A percentile compares a stretch with the other conserved stretches of the same genome.
Conservation (phyloP, 306 rosid species). For the Vigna hirtella region DNA sequence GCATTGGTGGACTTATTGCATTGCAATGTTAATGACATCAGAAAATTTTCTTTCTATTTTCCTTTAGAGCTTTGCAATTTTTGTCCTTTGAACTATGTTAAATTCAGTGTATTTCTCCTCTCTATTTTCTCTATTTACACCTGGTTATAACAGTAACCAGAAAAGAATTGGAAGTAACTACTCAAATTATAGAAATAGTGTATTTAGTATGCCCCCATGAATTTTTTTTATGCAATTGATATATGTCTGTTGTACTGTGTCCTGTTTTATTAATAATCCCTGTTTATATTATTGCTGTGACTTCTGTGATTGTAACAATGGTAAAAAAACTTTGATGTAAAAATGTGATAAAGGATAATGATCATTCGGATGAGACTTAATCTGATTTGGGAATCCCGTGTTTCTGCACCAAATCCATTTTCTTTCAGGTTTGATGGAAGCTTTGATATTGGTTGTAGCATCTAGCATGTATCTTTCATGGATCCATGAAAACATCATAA, state of each 20-base stretch:
- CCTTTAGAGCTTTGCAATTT: background rate
- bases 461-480: background rate
- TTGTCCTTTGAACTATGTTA: background rate
- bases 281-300: slow-evolving; percentile 1
- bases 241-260: background rate
- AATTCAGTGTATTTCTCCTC: too few species aligned
- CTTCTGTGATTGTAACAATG: background rate
- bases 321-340: background rate
- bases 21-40: background rate
- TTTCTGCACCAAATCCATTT: background rate
- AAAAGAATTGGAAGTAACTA: background rate
- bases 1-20: background rate
- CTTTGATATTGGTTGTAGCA: background rate
- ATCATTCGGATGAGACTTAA: background rate
- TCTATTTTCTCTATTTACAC: background rate
- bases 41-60: background rate
- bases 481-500: background rate
- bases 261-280: background rate
- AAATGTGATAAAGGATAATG: background rate
- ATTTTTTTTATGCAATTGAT: background rate
- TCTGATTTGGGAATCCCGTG: background rate
- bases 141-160: background rate
- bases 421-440: background rate
- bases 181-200: background rate
- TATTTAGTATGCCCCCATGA: too few species aligned